Conservation (phyloP, 306 rosid genomes). For the Trichosanthes cucumerina region DNA sequence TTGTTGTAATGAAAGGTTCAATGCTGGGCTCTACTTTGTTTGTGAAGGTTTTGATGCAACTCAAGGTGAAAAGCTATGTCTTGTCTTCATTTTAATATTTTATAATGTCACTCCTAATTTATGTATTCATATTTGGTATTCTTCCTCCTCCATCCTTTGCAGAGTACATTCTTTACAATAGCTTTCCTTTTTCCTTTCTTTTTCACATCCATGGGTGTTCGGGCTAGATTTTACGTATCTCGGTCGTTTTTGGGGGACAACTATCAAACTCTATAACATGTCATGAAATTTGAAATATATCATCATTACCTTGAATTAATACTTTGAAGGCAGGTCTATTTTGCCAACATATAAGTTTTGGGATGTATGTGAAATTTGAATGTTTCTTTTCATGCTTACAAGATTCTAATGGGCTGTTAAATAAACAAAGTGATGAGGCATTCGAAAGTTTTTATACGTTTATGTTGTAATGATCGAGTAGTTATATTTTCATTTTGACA, state of each 20-base stretch:
- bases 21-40: neutral
- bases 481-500: too few species aligned
- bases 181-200: neutral
- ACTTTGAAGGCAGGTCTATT: neutral
- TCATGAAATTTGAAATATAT: neutral
- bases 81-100: neutral
- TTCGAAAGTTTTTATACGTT: too few species aligned
- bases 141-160: neutral
- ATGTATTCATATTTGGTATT: neutral
- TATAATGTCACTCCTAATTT: neutral
- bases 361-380: neutral
- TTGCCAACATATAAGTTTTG: neutral
- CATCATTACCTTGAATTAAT: neutral
- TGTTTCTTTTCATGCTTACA: neutral
- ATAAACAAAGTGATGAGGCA: too few species aligned
- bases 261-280: neutral
- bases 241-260: neutral
- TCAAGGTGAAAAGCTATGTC: neutral
- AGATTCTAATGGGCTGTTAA: too few species aligned
- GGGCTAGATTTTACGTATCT: neutral
- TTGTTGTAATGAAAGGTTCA: neutral
- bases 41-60: conserved; percentile 1
- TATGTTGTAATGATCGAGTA: too few species aligned
- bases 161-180: neutral
- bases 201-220: neutral